Base-by-base conservation (phyloP, 768 basidiomycete genomes). In the Tricholoma sp. region DNA sequence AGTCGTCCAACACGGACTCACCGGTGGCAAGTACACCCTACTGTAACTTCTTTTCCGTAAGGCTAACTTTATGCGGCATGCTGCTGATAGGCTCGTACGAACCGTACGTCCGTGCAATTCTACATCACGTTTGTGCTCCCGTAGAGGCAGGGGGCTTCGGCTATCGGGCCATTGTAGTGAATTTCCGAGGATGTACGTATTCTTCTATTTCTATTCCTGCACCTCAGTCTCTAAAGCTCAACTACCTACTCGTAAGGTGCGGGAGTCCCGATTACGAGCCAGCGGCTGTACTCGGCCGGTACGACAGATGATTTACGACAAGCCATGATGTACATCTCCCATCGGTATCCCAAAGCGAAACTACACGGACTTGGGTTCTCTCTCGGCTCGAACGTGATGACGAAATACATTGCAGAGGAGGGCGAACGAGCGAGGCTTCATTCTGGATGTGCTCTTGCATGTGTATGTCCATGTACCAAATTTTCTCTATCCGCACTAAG, bases 351-450 rank as follows among this genome's bases (percentile, higher is more conserved):
- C 1, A 71, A 78, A 10, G 91, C 94, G 0, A 88, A 86, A 1
- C 72, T 96, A 32, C 72, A 94, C 17, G 95, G 90, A 11, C 70
- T 95, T 6, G 92, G 94, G 9, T 98, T 95, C 75, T 95, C 93
- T 3, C 80, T 98, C 29, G 95, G 95, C 37, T 88, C 94, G 33
- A 91, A 90, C 67, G 88, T 97, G 39, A 72, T 97, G 61, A 88
- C 92, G 32, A 80, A 90, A 59, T 96, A 95, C 68, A 72, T 94
- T 47, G 92, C 88, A 5, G 88, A 95, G 70, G 89, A 94, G 65
- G 84, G 88, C 12, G 74, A 75, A 37, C 64, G 73, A 29, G 81
- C 82, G 63, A 80, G 87, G 55, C 69, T 92, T 33, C 72, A 70
- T 53, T 81, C 84, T 2, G 88, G 81, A 29, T 85, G 84, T 72